Conservation (phyloP, 768 basidiomycete species). For the Boletus edulis region DNA sequence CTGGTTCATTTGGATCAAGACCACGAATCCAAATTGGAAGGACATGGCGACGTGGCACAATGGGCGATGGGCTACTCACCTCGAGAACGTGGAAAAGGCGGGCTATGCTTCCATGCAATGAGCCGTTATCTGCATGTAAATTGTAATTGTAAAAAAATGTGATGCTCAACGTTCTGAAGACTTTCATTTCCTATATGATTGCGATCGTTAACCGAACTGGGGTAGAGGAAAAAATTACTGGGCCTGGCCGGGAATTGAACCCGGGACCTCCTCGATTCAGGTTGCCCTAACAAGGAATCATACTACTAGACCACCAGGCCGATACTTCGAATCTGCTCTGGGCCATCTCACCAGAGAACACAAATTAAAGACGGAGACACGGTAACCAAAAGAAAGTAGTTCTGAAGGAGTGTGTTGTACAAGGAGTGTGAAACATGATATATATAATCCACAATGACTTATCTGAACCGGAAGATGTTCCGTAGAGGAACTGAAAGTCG, state of each 20-base stretch:
- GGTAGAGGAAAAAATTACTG: conserved; percentile 5
- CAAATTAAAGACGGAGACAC: neutral
- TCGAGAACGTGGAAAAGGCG: conserved; percentile 28
- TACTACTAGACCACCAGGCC: conserved; percentile 66
- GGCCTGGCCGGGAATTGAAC: conserved; percentile 61
- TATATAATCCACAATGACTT: neutral
- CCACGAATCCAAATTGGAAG: conserved; percentile 32
- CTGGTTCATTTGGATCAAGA: conserved; percentile 36
- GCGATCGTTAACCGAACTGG: neutral
- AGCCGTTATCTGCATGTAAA: neutral
- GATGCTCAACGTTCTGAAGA: neutral
- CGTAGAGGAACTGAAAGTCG: conserved; percentile 29
- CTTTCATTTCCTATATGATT: neutral
- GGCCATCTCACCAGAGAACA: neutral
- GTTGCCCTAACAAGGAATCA: conserved; percentile 61
- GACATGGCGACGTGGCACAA: conserved; percentile 35
- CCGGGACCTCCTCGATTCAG: conserved; percentile 54
- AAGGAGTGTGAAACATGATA: conserved; percentile 9
- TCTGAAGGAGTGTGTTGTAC: conserved; percentile 5
- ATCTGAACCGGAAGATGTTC: conserved; percentile 33
- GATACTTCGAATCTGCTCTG: neutral
- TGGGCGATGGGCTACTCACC: conserved; percentile 38
- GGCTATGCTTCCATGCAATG: conserved; percentile 28
- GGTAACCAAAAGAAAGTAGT: neutral
- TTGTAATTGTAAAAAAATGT: neutral